phyloP scores from a whole-genome alignment of 2,329 filamentous ascomycete genomes.

The Aspergillus sp. region DNA sequence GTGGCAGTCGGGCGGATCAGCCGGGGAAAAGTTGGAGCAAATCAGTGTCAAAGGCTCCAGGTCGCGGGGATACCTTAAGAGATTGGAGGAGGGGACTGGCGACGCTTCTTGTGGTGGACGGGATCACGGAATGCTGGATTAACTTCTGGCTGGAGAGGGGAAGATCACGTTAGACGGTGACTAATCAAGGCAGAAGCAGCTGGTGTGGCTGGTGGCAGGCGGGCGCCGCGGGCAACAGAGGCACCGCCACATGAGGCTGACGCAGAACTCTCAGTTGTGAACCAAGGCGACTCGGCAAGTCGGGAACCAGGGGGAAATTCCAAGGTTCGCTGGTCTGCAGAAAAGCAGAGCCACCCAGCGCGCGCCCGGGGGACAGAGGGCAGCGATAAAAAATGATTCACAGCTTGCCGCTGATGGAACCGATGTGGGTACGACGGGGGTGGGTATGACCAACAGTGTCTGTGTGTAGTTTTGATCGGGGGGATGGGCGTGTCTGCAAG shows the following conservation, averaged over 20 bases:
- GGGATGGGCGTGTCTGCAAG: slow-evolving; percentile 18
- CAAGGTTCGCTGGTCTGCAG: slow-evolving; percentile 26
- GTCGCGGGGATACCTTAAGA: slow-evolving; percentile 18
- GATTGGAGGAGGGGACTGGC: slow-evolving; percentile 14
- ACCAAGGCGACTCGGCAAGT: background rate
- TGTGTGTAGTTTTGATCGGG: slow-evolving; percentile 18
- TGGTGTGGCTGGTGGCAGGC: slow-evolving; percentile 21
- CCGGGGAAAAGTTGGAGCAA: slow-evolving; percentile 33
- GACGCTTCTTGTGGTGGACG: slow-evolving; percentile 24
- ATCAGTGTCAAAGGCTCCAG: slow-evolving; percentile 30
- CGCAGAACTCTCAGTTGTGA: background rate
- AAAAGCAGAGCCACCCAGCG: slow-evolving; percentile 21
- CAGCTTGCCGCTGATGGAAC: slow-evolving; percentile 27
- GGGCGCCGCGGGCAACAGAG: background rate
- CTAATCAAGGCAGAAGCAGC: slow-evolving; percentile 6
- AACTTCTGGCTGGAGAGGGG: slow-evolving; percentile 22
- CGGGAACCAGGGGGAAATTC: slow-evolving; percentile 14
- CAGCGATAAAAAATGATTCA: slow-evolving; percentile 24
- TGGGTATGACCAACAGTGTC: slow-evolving; percentile 23
- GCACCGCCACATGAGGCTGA: slow-evolving; percentile 28
- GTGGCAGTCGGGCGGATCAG: slow-evolving; percentile 36
- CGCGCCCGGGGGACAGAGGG: background rate
- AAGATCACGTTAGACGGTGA: slow-evolving; percentile 31
- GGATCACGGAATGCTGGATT: slow-evolving; percentile 14
- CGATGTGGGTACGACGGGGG: slow-evolving; percentile 30